Conservation (phyloP, 1,284 basidiomycete genomes). For the Cutaneotrichosporon sp. region DNA sequence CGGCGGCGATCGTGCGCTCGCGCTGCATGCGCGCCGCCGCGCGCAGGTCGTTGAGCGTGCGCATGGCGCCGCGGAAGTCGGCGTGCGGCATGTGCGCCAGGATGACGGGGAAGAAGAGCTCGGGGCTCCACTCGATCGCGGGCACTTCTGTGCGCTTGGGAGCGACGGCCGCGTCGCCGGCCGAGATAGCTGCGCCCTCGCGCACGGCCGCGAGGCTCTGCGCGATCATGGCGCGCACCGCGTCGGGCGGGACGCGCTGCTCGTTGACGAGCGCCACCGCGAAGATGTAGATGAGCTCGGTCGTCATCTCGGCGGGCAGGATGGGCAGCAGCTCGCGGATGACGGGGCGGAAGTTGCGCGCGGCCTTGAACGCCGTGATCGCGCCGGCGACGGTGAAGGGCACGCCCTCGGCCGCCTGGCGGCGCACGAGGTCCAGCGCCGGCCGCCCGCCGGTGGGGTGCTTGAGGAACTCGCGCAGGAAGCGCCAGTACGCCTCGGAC, state of each 20-base stretch:
- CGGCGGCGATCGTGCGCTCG: not conserved
- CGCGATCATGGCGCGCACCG: not conserved
- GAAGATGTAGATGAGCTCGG: not conserved
- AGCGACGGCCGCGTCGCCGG: too few species aligned
- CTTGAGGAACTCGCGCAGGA: slow-evolving; percentile 21
- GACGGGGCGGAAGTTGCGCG: not conserved
- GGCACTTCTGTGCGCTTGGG: not conserved
- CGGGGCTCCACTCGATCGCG: not conserved
- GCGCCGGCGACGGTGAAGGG: slow-evolving; percentile 9
- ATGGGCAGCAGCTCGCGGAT: not conserved
- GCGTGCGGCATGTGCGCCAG: slow-evolving; percentile 3
- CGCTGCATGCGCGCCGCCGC: not conserved
- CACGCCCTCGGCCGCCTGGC: slow-evolving; percentile 21
- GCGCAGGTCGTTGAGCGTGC: slow-evolving; percentile 5
- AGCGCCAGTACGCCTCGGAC: slow-evolving; percentile 8
- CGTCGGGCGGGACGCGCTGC: not conserved
- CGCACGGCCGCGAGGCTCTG: not conserved
- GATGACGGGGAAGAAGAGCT: slow-evolving; percentile 8
- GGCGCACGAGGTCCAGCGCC: slow-evolving; percentile 16
- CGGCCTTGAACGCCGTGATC: not conserved
- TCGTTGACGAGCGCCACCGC: not conserved
- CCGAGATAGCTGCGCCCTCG: not conserved
- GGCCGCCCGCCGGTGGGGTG: slow-evolving; percentile 19
- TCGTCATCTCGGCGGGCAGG: not conserved
- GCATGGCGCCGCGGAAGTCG: slow-evolving; percentile 13